These are phyloP conservation scores for Tuber borchii DNA, from an alignment of 495 filamentous ascomycete species.

Conservation along the genomic window DNA sequence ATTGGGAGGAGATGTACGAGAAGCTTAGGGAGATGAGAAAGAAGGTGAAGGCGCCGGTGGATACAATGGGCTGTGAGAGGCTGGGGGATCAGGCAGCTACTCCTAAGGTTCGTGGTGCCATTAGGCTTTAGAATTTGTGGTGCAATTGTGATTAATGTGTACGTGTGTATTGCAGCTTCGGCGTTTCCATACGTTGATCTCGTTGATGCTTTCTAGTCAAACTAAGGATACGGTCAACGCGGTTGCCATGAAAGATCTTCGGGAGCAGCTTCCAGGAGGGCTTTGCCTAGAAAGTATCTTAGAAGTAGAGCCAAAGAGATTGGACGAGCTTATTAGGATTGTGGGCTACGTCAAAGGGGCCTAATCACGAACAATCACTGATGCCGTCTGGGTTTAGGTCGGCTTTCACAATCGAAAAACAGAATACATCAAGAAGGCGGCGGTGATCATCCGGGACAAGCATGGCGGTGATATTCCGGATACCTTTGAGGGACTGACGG, in stretches of 20 bases:
- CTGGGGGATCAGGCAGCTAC: slow-evolving; percentile 53
- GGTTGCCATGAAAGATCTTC: slow-evolving; percentile 70
- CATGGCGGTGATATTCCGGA: slow-evolving; percentile 73
- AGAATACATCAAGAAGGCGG: slow-evolving; percentile 73
- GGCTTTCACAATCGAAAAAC: slow-evolving; percentile 95
- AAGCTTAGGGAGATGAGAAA: slow-evolving; percentile 72
- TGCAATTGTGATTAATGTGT: not conserved
- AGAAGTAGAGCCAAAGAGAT: slow-evolving; percentile 56
- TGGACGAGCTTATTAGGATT: slow-evolving; percentile 69
- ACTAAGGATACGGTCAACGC: slow-evolving; percentile 95
- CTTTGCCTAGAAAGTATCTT: slow-evolving; percentile 77
- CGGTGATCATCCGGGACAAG: slow-evolving; percentile 62
- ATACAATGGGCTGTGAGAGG: slow-evolving; percentile 94
- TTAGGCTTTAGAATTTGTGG: not conserved
- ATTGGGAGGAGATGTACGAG: slow-evolving; percentile 81
- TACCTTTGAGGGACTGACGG: slow-evolving; percentile 67
- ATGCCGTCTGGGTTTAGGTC: slow-evolving; percentile 56
- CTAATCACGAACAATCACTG: slow-evolving; percentile 7
- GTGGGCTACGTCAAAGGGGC: slow-evolving; percentile 10
- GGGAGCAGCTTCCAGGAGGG: slow-evolving; percentile 61
- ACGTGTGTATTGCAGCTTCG: slow-evolving; percentile 50
- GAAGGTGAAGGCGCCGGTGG: slow-evolving; percentile 74
- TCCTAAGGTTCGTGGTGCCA: slow-evolving; percentile 37
- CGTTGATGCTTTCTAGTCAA: slow-evolving; percentile 93
- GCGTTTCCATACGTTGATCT: slow-evolving; percentile 83